phyloP scores from a whole-genome alignment of 1,284 basidiomycete genomes.

The Melampsora americana region DNA sequence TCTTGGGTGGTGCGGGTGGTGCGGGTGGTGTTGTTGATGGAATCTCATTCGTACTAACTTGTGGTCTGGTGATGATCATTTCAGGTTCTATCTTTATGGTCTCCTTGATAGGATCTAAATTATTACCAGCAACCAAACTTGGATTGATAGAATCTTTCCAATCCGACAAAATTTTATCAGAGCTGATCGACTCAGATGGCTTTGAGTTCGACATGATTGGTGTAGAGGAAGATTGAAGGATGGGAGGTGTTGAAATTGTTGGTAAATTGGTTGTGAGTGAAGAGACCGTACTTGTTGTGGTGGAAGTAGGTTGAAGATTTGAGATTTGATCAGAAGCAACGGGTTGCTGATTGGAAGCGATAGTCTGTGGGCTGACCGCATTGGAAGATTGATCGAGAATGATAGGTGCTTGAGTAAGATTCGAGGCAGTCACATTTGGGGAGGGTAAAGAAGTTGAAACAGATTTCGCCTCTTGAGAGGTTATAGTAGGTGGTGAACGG shows the following conservation, averaged over 20 bases:
- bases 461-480: not conserved
- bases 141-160: slow-evolving; percentile 9
- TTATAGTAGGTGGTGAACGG: not conserved
- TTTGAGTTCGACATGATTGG: not conserved
- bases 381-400: not conserved
- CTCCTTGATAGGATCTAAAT: no score
- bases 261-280: no score
- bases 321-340: not conserved
- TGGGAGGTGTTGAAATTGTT: not conserved
- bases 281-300: no score
- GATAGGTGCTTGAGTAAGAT: not conserved
- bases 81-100: no score
- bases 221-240: not conserved
- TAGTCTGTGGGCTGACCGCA: not conserved
- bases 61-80: no score
- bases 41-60: not conserved
- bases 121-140: slow-evolving; percentile 2
- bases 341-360: not conserved
- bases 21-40: no score
- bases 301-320: no score
- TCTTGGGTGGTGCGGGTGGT: not conserved
- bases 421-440: no score
- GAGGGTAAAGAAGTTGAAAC: not conserved
- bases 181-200: not conserved
- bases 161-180: not conserved